These are phyloP conservation scores for Pilasporangium apinafurcum DNA, from an alignment of 352 stramenopile species.

Conservation along the genomic window DNA sequence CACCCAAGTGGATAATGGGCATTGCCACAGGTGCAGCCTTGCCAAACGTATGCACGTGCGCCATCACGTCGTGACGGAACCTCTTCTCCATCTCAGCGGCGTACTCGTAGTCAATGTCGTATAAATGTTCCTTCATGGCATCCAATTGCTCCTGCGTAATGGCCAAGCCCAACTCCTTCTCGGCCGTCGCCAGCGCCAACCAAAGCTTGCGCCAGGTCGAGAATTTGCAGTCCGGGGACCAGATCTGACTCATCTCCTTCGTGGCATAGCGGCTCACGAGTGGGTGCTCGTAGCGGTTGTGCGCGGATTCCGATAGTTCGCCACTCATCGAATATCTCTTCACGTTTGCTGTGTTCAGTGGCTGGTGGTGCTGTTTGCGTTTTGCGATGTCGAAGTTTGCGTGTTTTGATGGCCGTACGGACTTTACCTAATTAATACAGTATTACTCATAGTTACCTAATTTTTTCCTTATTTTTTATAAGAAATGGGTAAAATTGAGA, in stretches of 20 bases:
- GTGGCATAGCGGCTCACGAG: conserved; percentile 94
- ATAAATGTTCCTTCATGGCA: conserved; percentile 93
- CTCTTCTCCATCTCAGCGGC: conserved; percentile 97
- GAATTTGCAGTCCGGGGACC: conserved; percentile 98
- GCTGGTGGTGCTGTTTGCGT: no score
- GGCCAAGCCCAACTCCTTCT: conserved; percentile 96
- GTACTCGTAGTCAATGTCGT: conserved; percentile 98
- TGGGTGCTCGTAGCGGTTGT: conserved; percentile 87
- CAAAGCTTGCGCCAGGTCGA: conserved; percentile 98
- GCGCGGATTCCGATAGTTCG: no score
- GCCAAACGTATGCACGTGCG: conserved; percentile 98
- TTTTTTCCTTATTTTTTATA: no score
- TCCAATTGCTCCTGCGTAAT: conserved; percentile 97
- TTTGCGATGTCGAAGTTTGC: no score
- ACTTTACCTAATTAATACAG: no score
- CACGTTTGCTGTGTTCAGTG: no score
- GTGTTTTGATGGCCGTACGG: no score
- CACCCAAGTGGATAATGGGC: conserved; percentile 98
- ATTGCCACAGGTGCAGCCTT: conserved; percentile 94
- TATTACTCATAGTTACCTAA: no score
- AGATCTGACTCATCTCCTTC: conserved; percentile 99
- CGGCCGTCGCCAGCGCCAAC: conserved; percentile 94
- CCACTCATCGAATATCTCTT: no score
- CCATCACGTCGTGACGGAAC: conserved; percentile 99
- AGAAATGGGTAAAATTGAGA: no score